These are phyloP conservation scores for Saccharomycopsis guyanensis DNA, from an alignment of 805 yeast species.

Conservation along the genomic window DNA sequence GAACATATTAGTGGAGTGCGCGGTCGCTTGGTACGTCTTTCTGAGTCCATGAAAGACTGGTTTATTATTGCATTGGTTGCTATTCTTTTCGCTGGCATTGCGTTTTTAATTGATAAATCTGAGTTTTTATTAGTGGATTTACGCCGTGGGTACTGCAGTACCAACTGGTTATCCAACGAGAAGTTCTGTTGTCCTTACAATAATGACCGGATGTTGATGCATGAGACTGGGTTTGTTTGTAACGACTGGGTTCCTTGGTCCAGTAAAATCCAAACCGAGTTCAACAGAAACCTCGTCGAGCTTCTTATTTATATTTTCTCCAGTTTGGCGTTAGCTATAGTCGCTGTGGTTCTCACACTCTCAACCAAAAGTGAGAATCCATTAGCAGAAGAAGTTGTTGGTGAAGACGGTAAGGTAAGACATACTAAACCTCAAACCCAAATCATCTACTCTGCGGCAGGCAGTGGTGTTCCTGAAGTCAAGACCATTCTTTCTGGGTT, in stretches of 20 bases:
- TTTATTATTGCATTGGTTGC: slow-evolving; percentile 39
- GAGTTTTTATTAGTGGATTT: slow-evolving; percentile 43
- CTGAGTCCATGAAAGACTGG: slow-evolving; percentile 42
- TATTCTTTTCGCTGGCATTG: slow-evolving; percentile 40
- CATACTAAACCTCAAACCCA: slow-evolving; percentile 3
- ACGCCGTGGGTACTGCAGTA: slow-evolving; percentile 43
- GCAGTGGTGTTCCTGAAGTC: slow-evolving; percentile 58
- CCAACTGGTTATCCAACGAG: slow-evolving; percentile 38
- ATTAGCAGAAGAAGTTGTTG: slow-evolving; percentile 10
- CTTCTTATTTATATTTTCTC: slow-evolving; percentile 31
- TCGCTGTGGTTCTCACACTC: slow-evolving; percentile 39
- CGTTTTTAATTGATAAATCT: slow-evolving; percentile 39
- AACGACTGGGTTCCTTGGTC: slow-evolving; percentile 40
- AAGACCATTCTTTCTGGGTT: slow-evolving; percentile 53
- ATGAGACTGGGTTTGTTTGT: slow-evolving; percentile 24
- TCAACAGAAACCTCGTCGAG: slow-evolving; percentile 24
- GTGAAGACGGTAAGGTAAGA: background rate
- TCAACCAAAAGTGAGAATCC: slow-evolving; percentile 36
- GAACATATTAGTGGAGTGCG: slow-evolving; percentile 29
- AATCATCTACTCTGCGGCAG: slow-evolving; percentile 43
- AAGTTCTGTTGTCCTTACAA: slow-evolving; percentile 34
- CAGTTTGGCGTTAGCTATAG: slow-evolving; percentile 36
- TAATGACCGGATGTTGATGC: slow-evolving; percentile 1
- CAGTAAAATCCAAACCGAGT: slow-evolving; percentile 22
- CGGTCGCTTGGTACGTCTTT: slow-evolving; percentile 27